Percentiles rank a stretch among this genome's conserved stretches.
Conservation (phyloP, 148 eudicot genomes). For the Rhododendron mucronatum region DNA sequence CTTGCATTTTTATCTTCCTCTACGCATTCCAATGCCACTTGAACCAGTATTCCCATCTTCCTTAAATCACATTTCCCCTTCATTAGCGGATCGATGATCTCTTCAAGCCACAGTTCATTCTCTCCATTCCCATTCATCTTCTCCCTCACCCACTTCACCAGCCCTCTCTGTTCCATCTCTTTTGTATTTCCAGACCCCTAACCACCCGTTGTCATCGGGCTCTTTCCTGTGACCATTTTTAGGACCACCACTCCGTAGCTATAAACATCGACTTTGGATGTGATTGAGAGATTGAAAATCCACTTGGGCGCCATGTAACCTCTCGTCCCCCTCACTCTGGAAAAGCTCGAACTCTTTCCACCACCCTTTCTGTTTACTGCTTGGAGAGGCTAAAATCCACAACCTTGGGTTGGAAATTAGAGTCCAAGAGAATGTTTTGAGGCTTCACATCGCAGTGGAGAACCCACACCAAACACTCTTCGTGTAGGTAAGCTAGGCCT, state of each 20-base stretch:
- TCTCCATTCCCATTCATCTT: background rate
- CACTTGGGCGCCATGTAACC: slow-evolving; percentile 6
- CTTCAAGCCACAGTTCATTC: slow-evolving; percentile 8
- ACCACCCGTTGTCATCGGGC: background rate
- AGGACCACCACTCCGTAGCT: slow-evolving; percentile 5
- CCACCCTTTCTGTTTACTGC: background rate
- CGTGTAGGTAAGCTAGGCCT: slow-evolving; percentile 19
- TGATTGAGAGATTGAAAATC: background rate
- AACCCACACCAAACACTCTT: slow-evolving; percentile 23
- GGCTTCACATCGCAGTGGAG: slow-evolving; percentile 21
- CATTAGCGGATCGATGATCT: slow-evolving; percentile 17
- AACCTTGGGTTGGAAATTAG: slow-evolving; percentile 16
- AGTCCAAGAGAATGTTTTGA: slow-evolving; percentile 13
- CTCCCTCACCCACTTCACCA: slow-evolving; percentile 28
- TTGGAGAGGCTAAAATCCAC: slow-evolving; percentile 20
- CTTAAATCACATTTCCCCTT: slow-evolving; percentile 13
- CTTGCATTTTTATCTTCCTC: slow-evolving; percentile 34
- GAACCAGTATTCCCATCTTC: slow-evolving; percentile 17
- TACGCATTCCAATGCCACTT: slow-evolving; percentile 37
- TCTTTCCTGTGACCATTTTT: slow-evolving; percentile 7
- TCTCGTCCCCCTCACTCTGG: slow-evolving; percentile 5
- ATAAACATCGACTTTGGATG: slow-evolving; percentile 10
- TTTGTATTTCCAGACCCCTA: background rate
- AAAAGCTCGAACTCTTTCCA: background rate
- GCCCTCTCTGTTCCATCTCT: background rate